Evolutionary conservation across 129 eudicot species (phyloP).

Genomic region (Gnaphalium uliginosum): DNA sequence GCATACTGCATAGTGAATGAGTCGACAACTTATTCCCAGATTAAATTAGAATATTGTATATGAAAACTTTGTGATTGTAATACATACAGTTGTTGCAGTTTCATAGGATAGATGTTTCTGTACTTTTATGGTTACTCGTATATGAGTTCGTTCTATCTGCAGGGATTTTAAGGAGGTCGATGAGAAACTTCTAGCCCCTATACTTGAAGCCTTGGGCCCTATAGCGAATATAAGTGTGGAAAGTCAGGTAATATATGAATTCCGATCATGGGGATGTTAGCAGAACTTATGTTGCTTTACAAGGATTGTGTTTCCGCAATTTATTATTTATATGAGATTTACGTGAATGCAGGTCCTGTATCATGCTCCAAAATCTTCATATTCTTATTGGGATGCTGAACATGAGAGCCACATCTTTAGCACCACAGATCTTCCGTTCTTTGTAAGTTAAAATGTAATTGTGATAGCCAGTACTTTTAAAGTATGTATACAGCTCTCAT

Average conservation of each 20-base stretch:
- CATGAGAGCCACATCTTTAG: conserved; percentile 66
- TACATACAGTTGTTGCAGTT: no score
- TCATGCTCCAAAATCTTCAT: conserved; percentile 94
- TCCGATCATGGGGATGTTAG: neutral
- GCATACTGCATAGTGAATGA: no score
- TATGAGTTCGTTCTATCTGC: neutral
- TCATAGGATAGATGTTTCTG: no score
- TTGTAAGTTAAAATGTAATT: conserved; percentile 59
- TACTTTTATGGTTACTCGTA: no score
- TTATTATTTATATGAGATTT: conserved; percentile 12
- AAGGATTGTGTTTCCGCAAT: conserved; percentile 14
- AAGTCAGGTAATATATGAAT: conserved; percentile 47
- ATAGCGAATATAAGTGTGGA: conserved; percentile 81
- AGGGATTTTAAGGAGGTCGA: conserved; percentile 87
- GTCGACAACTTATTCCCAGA: no score
- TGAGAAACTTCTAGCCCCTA: conserved; percentile 67
- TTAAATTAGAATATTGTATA: no score
- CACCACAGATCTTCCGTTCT: conserved; percentile 89
- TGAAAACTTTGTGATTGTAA: no score
- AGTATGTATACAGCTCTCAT: no score
- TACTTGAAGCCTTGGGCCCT: conserved; percentile 66
- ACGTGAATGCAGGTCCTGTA: conserved; percentile 69
- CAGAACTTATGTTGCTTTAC: conserved; percentile 13
- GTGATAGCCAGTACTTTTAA: neutral
- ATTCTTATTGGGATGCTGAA: conserved; percentile 79